Conservation (phyloP, 257 asterid species). For the Ajuga chamaepitys region DNA sequence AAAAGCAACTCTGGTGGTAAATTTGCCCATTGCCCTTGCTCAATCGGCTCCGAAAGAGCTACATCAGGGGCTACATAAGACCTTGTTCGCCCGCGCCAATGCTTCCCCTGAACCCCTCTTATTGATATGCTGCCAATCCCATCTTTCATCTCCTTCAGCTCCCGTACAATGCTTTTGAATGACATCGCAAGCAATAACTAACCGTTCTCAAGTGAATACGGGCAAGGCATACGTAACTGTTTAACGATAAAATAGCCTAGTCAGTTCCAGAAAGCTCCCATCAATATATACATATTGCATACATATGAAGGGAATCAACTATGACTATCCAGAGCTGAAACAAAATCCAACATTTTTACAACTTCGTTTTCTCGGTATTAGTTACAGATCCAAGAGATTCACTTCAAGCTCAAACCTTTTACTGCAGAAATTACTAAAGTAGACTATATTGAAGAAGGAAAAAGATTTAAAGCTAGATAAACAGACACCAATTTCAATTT, state of each 20-base stretch:
- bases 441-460: not conserved
- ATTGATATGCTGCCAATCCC: constrained; percentile 75
- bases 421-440: not conserved
- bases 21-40: constrained; percentile 94
- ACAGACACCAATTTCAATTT: not conserved
- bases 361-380: not conserved
- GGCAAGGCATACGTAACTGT: no score
- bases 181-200: constrained; percentile 44
- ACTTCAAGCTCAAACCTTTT: not conserved
- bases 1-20: constrained; percentile 81
- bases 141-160: constrained; percentile 72
- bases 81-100: constrained; percentile 58
- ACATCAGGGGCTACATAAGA: constrained; percentile 71
- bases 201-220: no score
- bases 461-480: constrained; percentile 3
- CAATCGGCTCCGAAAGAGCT: constrained; percentile 40
- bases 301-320: constrained; percentile 1
- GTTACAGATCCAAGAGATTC: constrained; percentile 5
- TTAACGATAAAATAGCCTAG: constrained; percentile 7
- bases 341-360: not conserved
- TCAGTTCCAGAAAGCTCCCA: no score
- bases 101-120: constrained; percentile 53
- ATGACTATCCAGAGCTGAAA: not conserved
- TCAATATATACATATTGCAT: no score
- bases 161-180: constrained; percentile 73